Evolutionary conservation across 139 green algal genomes (phyloP).

Genomic region (Micractinium sp.): DNA sequence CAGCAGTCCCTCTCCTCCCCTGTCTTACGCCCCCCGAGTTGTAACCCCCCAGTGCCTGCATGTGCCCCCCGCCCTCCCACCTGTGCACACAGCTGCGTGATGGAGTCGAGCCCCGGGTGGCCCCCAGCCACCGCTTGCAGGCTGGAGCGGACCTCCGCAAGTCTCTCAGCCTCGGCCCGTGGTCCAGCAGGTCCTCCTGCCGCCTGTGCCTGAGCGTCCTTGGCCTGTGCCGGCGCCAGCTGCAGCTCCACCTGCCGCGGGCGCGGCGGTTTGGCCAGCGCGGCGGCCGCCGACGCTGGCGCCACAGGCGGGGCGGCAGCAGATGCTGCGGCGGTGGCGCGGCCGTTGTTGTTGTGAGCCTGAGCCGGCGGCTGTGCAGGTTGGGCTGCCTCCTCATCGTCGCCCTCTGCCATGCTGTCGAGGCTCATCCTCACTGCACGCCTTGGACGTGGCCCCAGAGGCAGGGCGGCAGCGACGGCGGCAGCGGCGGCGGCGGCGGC

Average conservation of each 20-base stretch:
- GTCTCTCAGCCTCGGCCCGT: not conserved
- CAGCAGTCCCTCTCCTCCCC: not conserved
- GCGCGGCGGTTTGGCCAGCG: not conserved
- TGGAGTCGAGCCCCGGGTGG: constrained; percentile 1
- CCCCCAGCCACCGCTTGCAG: not conserved
- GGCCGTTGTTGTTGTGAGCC: not conserved
- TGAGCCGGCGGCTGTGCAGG: not conserved
- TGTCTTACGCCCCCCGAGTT: not conserved
- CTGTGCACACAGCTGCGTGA: constrained; percentile 12
- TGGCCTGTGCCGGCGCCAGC: not conserved
- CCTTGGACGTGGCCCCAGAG: no score
- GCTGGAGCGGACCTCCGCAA: not conserved
- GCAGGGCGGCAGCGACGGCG: no score
- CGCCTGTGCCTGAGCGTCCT: no score
- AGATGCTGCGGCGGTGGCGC: not conserved
- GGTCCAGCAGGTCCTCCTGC: not conserved
- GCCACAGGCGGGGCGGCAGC: no score
- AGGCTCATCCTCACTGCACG: not conserved
- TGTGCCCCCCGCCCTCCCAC: not conserved
- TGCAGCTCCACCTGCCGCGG: not conserved
- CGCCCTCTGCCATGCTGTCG: not conserved
- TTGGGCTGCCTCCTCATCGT: not conserved
- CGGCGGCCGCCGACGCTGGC: not conserved
- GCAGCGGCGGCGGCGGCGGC: no score
- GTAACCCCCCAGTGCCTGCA: not conserved